Conservation (phyloP, 192 early-diverging fungal genomes). For the Allomyces macrogynus region DNA sequence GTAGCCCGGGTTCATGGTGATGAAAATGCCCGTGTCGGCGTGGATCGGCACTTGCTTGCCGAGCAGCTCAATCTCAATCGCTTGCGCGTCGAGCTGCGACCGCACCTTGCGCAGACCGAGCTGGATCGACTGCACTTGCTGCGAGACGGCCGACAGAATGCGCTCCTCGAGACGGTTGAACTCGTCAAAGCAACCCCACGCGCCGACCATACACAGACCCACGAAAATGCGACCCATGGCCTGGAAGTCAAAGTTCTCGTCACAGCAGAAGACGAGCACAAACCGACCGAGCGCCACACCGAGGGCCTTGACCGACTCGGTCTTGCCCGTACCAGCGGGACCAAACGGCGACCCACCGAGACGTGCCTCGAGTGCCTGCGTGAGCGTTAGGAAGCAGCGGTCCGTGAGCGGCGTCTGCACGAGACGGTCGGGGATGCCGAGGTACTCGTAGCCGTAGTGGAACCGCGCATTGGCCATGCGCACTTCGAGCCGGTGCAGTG, state of each 20-base stretch:
- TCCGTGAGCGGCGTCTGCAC: slow-evolving; percentile 99
- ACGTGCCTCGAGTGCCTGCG: slow-evolving; percentile 79
- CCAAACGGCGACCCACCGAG: slow-evolving; percentile 98
- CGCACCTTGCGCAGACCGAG: slow-evolving; percentile 46
- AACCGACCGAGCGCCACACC: slow-evolving; percentile 87
- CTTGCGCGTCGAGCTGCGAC: neutral
- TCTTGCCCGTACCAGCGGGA: slow-evolving; percentile 97
- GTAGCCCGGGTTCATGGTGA: slow-evolving; percentile 99
- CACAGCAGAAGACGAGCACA: slow-evolving; percentile 98
- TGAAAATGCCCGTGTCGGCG: slow-evolving; percentile 84
- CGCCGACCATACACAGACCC: slow-evolving; percentile 94
- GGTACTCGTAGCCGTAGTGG: slow-evolving; percentile 93
- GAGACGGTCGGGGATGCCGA: slow-evolving; percentile 86
- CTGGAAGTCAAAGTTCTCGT: slow-evolving; percentile 99
- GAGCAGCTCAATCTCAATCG: slow-evolving; percentile 75
- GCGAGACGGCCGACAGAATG: slow-evolving; percentile 94
- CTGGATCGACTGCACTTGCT: slow-evolving; percentile 99
- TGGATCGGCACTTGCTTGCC: slow-evolving; percentile 70
- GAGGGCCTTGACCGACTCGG: slow-evolving; percentile 94
- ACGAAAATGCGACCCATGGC: slow-evolving; percentile 99
- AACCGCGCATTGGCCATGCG: slow-evolving; percentile 88
- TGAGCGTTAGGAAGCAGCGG: slow-evolving; percentile 93
- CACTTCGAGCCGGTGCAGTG: slow-evolving; percentile 49
- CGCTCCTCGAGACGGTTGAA: slow-evolving; percentile 98
- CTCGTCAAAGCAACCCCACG: slow-evolving; percentile 99